These are phyloP conservation scores for Aspergillus sparsus DNA, from an alignment of 495 filamentous ascomycete species.

Conservation along the genomic window DNA sequence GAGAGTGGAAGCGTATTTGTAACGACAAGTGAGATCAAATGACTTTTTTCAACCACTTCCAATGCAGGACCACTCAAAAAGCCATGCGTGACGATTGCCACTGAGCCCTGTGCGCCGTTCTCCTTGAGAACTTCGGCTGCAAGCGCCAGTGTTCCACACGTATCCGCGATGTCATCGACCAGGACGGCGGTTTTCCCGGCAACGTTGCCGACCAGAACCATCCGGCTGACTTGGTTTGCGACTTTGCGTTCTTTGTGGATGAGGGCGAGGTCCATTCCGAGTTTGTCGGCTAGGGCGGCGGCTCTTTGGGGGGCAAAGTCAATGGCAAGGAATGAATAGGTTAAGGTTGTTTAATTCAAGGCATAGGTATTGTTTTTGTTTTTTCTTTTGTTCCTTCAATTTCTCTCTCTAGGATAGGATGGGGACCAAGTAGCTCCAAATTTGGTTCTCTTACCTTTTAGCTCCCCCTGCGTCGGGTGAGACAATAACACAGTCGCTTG, in stretches of 20 bases:
- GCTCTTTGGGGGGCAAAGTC: conserved; percentile 36
- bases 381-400: too few relatives aligned
- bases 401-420: too few relatives aligned
- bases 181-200: conserved; percentile 69
- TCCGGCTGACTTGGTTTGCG: conserved; percentile 79
- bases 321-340: too few relatives aligned
- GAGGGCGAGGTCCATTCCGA: conserved; percentile 79
- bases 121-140: conserved; percentile 82
- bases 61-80: conserved; percentile 63
- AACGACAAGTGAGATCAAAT: conserved; percentile 14
- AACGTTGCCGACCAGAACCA: conserved; percentile 87
- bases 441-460: conserved; percentile 51
- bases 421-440: neutral
- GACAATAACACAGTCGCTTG: conserved; percentile 76
- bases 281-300: conserved; percentile 77
- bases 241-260: conserved; percentile 82
- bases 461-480: conserved; percentile 86
- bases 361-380: too few relatives aligned
- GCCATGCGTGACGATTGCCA: conserved; percentile 81
- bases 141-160: conserved; percentile 83
- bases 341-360: too few relatives aligned
- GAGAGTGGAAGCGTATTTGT: conserved; percentile 10
- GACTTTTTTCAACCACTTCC: conserved; percentile 15
- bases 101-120: conserved; percentile 72
- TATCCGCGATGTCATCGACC: conserved; percentile 83